phyloP scores from a whole-genome alignment of 257 asterid genomes.

The Solanum etuberosum region DNA sequence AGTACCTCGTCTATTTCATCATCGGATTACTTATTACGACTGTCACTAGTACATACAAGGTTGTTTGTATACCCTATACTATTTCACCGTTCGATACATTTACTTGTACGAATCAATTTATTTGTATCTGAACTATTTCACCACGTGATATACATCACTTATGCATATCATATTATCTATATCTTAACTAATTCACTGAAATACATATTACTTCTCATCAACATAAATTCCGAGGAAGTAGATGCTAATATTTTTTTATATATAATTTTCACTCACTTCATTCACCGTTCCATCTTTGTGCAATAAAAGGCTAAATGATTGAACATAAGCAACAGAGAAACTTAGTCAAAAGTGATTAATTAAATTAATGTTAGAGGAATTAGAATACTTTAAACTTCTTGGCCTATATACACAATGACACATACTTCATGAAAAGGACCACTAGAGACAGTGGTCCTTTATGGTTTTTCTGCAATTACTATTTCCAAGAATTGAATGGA shows the following conservation, averaged over 20 bases:
- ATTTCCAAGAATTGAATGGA: neutral
- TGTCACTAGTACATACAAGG: neutral
- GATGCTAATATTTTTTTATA: too few relatives aligned
- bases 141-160: neutral
- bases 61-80: neutral
- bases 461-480: slow-evolving; percentile 1
- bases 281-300: fast-evolving
- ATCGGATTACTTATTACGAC: neutral
- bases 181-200: too few relatives aligned
- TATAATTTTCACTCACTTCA: neutral
- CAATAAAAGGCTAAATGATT: neutral
- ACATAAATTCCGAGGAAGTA: neutral
- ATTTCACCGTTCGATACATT: neutral
- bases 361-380: neutral
- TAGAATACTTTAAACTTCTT: neutral
- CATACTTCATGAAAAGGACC: slow-evolving; percentile 1
- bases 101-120: neutral
- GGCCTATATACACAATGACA: neutral
- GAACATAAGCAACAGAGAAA: neutral
- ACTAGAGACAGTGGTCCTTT: slow-evolving; percentile 11
- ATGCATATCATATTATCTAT: neutral
- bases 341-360: neutral
- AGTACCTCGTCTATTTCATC: neutral
- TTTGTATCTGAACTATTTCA: neutral
- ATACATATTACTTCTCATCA: neutral